Evolutionary conservation across 208 protist genomes (phyloP).

Genomic region (Baffinella frigidus): DNA sequence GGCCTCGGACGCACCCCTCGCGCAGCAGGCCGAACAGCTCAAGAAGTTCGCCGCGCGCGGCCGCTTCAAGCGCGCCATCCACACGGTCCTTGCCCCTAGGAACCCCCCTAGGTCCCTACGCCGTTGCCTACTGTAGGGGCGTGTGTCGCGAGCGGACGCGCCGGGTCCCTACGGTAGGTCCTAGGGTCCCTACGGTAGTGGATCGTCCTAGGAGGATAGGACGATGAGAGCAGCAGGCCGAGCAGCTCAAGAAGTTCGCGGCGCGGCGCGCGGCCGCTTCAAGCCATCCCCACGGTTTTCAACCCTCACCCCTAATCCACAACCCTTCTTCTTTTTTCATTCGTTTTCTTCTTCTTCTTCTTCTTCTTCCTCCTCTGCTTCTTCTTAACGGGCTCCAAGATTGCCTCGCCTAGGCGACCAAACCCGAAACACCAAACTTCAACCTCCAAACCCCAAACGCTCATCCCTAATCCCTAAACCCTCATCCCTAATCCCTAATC

Average conservation of each 20-base stretch:
- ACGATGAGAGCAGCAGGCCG: neutral
- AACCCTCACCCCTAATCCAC: too few species aligned
- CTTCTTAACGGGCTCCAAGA: too few species aligned
- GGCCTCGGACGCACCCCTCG: neutral
- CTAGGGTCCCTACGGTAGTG: neutral
- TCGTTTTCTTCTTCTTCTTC: too few species aligned
- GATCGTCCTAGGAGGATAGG: neutral
- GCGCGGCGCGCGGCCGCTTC: constrained; percentile 27
- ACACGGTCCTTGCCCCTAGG: constrained; percentile 32
- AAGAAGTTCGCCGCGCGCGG: constrained; percentile 41
- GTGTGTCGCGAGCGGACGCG: neutral
- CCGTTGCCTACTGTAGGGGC: neutral
- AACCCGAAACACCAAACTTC: too few species aligned
- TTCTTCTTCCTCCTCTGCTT: too few species aligned
- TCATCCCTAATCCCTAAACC: too few species aligned
- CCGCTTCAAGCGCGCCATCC: constrained; percentile 40
- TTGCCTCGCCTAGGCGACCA: too few species aligned
- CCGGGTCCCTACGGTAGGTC: neutral
- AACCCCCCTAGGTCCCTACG: neutral
- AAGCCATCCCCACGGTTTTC: constrained; percentile 41
- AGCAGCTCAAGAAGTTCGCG: constrained; percentile 54
- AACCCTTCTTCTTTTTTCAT: too few species aligned
- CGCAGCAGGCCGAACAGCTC: constrained; percentile 24
- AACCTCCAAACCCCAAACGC: too few species aligned
- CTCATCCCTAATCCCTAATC: too few species aligned